Base-by-base conservation (phyloP, 179 eudicot species). In the Carnegiea gigantea region DNA sequence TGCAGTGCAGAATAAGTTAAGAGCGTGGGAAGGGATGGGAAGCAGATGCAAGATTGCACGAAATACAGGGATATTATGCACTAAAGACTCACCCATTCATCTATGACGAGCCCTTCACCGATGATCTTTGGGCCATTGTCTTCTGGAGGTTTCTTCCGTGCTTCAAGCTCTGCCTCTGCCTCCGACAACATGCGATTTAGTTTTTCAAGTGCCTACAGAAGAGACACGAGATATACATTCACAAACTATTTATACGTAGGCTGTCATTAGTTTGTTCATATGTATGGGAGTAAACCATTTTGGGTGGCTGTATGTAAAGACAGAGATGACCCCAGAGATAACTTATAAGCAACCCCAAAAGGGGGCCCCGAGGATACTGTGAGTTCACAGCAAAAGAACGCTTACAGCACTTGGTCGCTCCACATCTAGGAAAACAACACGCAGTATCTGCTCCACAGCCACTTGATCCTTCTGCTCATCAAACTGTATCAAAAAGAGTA, bases 401-500 rank as follows among this genome's bases (percentile, higher is more conserved):
- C 95, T 86, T 87, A 93, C 97, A 30, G 90, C 73, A 73, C 79
- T 80, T 18, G 95, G 95, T 74, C 87, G 97, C 30, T 90, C 97
- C 53, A 78, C 86, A 51, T 93, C 93, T 40, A 93, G 92, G 81
- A 92, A 93, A 62, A 93, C 89, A 80, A 92, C 97, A 77, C 90
- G 90, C 59, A 93, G 81, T 81, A 93, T 90, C 88, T 89, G 95
- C 85, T 93, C 97, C n/a, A 93, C 88, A 9, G 92, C 93, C 36
- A 90, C 91, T 86, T 92, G 92, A 77, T 93, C 97, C 82, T 88
- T 93, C 84, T 88, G 93, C 89, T 93, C 97, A 78, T 93, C 95
- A 86, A 93, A 93, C 97, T 93, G 87, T 74, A 54, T 72, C 70
- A 24, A 76, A 51, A 49, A 28, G 36, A 2, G 36, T 36, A 60